Evolutionary conservation across 1,139 yeast species (phyloP).

Genomic region (Scheffersomyces stambukii): DNA sequence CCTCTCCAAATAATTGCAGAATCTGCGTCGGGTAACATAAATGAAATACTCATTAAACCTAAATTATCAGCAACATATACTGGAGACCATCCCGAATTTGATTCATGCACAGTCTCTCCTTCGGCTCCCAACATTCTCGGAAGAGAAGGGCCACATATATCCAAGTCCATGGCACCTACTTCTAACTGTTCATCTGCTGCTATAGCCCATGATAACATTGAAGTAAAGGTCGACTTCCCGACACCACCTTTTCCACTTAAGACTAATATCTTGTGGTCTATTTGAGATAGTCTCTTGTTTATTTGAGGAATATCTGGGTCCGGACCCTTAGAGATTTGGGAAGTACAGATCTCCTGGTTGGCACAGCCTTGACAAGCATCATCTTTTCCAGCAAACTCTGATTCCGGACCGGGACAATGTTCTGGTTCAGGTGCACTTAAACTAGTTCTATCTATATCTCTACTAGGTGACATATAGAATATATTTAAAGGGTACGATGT

Average conservation of each 20-base stretch:
- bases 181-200: constrained; percentile 86
- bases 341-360: constrained; percentile 83
- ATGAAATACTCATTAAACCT: constrained; percentile 94
- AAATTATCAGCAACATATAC: constrained; percentile 93
- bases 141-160: constrained; percentile 95
- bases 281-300: constrained; percentile 57
- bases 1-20: constrained; percentile 98
- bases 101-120: constrained; percentile 81
- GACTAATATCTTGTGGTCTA: constrained; percentile 80
- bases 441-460: constrained; percentile 16
- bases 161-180: constrained; percentile 95
- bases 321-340: constrained; percentile 83
- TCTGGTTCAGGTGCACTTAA: constrained; percentile 71
- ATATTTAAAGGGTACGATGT: too few relatives aligned
- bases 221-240: constrained; percentile 92
- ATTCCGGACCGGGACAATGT: constrained; percentile 98
- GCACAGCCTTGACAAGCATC: constrained; percentile 96
- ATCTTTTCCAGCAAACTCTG: constrained; percentile 87
- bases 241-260: constrained; percentile 98
- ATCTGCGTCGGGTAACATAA: constrained; percentile 90
- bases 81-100: constrained; percentile 94
- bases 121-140: constrained; percentile 94
- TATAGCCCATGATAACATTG: constrained; percentile 93
- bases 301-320: constrained; percentile 91
- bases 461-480: too few relatives aligned